A percentile compares a stretch with the other conserved stretches of the same genome.
Evolutionary conservation across 345 rosid species (phyloP).

Genomic region (Chamaenerion angustifolium): DNA sequence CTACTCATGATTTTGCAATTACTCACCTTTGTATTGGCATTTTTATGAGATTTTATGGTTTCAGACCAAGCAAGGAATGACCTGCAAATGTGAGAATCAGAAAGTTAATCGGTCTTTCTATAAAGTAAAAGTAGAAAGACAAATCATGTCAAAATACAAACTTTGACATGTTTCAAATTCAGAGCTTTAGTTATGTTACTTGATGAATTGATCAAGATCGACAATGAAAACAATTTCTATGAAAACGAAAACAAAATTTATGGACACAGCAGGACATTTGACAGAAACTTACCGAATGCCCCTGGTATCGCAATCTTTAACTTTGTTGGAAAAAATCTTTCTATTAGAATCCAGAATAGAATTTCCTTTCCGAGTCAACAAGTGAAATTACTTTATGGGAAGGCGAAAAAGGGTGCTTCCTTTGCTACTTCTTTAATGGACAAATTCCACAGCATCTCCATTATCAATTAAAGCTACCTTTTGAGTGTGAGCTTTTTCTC

Average conservation of each 20-base stretch:
- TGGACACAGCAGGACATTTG: too few species aligned
- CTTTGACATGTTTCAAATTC: too few species aligned
- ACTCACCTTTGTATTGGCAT: conserved; percentile 83
- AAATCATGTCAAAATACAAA: too few species aligned
- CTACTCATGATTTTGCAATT: too few species aligned
- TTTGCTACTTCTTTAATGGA: conserved; percentile 3
- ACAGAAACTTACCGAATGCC: too few species aligned
- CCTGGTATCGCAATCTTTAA: too few species aligned
- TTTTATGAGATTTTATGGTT: conserved; percentile 11
- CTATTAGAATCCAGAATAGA: not conserved
- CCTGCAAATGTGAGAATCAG: conserved; percentile 11
- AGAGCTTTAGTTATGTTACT: too few species aligned
- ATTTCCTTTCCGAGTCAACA: not conserved
- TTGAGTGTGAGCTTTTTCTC: not conserved
- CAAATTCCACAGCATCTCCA: not conserved
- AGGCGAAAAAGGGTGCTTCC: conserved; percentile 11
- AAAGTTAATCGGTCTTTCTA: too few species aligned
- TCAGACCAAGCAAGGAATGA: conserved; percentile 8
- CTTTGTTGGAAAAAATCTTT: not conserved
- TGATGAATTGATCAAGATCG: too few species aligned
- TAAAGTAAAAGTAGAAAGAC: too few species aligned
- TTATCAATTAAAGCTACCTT: not conserved
- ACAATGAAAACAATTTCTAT: too few species aligned
- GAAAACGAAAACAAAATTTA: too few species aligned
- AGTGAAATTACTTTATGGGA: conserved; percentile 11